phyloP scores from a whole-genome alignment of 495 filamentous ascomycete genomes.

The Daldinia caldariorum region DNA sequence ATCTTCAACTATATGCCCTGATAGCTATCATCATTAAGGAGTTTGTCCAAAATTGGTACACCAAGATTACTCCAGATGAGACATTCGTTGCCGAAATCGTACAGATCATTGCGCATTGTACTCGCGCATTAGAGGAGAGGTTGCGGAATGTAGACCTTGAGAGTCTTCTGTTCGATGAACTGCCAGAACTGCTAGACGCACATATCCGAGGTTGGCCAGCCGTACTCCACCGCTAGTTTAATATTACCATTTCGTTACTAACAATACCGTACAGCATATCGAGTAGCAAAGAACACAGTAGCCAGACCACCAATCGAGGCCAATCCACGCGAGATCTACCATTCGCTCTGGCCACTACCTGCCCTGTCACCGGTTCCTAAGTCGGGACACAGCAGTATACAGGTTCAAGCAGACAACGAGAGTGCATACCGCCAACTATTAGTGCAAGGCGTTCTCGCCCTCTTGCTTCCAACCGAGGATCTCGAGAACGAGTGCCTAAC shows the following conservation, averaged over 20 bases:
- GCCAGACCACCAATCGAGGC: constrained; percentile 66
- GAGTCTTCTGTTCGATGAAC: constrained; percentile 84
- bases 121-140: constrained; percentile 84
- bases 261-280: constrained; percentile 59
- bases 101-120: constrained; percentile 88
- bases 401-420: constrained; percentile 78
- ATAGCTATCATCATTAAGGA: constrained; percentile 88
- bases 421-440: constrained; percentile 81
- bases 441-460: constrained; percentile 77
- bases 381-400: constrained; percentile 58
- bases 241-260: constrained; percentile 16
- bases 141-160: constrained; percentile 83
- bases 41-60: constrained; percentile 92
- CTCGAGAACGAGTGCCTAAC: constrained; percentile 86
- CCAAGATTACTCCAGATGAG: constrained; percentile 88
- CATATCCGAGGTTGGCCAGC: constrained; percentile 78
- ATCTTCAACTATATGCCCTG: constrained; percentile 90
- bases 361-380: constrained; percentile 79
- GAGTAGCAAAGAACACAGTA: constrained; percentile 60
- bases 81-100: constrained; percentile 86
- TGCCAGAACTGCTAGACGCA: constrained; percentile 81
- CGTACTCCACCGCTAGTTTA: constrained; percentile 20
- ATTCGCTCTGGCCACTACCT: constrained; percentile 82
- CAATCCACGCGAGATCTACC: constrained; percentile 76
- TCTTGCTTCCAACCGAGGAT: constrained; percentile 91